Conservation (phyloP, 352 stramenopile genomes). For the Phytopythium oedochilum region DNA sequence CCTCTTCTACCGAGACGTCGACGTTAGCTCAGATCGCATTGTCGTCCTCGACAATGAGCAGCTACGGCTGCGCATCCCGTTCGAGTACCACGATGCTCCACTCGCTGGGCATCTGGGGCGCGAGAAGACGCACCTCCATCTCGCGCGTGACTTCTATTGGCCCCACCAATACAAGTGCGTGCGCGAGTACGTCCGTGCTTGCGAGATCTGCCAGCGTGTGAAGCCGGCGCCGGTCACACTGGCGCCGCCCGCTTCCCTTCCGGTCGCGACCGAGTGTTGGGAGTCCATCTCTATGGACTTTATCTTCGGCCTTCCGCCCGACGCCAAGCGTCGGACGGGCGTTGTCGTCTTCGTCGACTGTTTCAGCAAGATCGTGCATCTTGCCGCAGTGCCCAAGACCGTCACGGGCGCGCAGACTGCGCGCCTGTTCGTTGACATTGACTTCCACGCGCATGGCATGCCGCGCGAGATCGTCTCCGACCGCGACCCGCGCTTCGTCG, state of each 20-base stretch:
- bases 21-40: no score
- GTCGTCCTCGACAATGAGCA: conserved; percentile 3
- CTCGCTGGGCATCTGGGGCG: conserved; percentile 9
- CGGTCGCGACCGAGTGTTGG: no score
- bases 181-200: conserved; percentile 15
- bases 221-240: no score
- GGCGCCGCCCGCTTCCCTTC: no score
- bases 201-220: no score
- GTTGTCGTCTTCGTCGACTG: conserved; percentile 17
- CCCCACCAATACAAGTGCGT: conserved; percentile 13
- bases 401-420: no score
- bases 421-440: no score
- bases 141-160: conserved; percentile 17
- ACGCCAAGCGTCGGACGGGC: conserved; percentile 1
- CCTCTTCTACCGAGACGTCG: no score
- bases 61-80: conserved; percentile 3
- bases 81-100: conserved; percentile 13
- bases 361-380: conserved; percentile 20
- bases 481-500: no score
- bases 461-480: no score
- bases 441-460: no score
- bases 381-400: no score
- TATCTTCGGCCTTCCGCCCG: conserved; percentile 9
- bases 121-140: conserved; percentile 13
- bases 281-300: conserved; percentile 30